Conservation (phyloP, 169 alveolate genomes). For the Eimeria zaria region DNA sequence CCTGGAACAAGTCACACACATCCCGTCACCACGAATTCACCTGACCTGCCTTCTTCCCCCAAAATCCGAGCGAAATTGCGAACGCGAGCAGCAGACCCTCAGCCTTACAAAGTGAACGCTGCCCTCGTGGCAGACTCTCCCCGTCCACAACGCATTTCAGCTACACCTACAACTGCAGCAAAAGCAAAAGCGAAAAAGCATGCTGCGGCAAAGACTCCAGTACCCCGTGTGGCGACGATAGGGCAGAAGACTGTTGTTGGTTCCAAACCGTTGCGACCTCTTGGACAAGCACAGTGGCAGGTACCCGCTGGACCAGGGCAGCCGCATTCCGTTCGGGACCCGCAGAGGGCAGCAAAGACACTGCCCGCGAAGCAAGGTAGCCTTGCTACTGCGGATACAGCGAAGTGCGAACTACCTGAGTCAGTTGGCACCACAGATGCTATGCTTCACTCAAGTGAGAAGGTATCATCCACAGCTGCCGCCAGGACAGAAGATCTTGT, state of each 20-base stretch:
- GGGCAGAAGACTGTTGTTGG: constrained; percentile 25
- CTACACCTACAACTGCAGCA: neutral
- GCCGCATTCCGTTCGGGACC: neutral
- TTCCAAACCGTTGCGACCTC: neutral
- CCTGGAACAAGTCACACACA: neutral
- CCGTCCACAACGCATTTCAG: neutral
- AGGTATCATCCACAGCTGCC: neutral
- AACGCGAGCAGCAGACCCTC: neutral
- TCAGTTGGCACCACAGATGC: constrained; percentile 25
- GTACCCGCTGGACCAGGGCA: constrained; percentile 18
- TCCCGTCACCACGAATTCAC: neutral
- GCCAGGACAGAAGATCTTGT: neutral
- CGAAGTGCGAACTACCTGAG: constrained; percentile 30
- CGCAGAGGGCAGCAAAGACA: constrained; percentile 14
- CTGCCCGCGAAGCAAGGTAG: neutral
- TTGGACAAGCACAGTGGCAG: constrained; percentile 59
- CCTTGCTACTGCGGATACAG: neutral
- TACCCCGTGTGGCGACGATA: neutral
- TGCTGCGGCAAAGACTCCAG: neutral
- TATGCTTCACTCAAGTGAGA: neutral
- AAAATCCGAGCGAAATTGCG: neutral
- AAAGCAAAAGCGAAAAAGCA: constrained; percentile 32
- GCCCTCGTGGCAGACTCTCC: neutral
- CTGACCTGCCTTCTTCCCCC: neutral
- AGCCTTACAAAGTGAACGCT: neutral